phyloP scores from a whole-genome alignment of 2,329 filamentous ascomycete species.

The Penicillium glabrum region DNA sequence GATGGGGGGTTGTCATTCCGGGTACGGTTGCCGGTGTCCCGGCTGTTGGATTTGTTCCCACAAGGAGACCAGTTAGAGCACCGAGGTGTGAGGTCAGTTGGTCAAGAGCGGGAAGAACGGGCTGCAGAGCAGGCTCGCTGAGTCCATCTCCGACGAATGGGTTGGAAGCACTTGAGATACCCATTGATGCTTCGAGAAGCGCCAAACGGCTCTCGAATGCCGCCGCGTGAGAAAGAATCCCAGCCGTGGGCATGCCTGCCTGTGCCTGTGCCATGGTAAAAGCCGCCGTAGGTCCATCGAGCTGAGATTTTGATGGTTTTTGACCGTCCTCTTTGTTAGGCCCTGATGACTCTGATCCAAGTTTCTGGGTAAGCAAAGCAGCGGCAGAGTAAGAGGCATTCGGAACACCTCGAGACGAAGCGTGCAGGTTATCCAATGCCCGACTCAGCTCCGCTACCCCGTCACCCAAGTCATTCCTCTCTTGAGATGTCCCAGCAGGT shows the following conservation, averaged over 20 bases:
- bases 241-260: conserved; percentile 34
- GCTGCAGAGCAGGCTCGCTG: conserved; percentile 54
- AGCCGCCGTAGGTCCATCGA: conserved; percentile 4
- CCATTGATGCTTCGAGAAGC: conserved; percentile 76
- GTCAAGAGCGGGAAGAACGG: conserved; percentile 80
- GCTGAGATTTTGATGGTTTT: conserved; percentile 5
- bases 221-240: conserved; percentile 72
- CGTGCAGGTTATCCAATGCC: conserved; percentile 65
- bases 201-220: conserved; percentile 83
- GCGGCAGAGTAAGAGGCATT: conserved; percentile 34
- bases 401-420: conserved; percentile 26
- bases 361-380: conserved; percentile 34
- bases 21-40: conserved; percentile 20
- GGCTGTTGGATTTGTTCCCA: conserved; percentile 34
- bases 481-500: conserved; percentile 44
- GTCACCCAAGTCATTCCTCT: conserved; percentile 47
- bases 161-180: conserved; percentile 69
- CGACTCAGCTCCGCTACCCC: conserved; percentile 69
- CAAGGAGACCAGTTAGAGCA: conserved; percentile 60
- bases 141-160: conserved; percentile 48
- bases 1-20: conserved; percentile 40
- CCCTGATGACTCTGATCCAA: conserved; percentile 21
- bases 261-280: conserved; percentile 9
- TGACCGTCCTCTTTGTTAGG: neutral
- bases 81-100: conserved; percentile 77